phyloP scores from a whole-genome alignment of 176 grass and related monocot species.

The Alloteropsis semialata region DNA sequence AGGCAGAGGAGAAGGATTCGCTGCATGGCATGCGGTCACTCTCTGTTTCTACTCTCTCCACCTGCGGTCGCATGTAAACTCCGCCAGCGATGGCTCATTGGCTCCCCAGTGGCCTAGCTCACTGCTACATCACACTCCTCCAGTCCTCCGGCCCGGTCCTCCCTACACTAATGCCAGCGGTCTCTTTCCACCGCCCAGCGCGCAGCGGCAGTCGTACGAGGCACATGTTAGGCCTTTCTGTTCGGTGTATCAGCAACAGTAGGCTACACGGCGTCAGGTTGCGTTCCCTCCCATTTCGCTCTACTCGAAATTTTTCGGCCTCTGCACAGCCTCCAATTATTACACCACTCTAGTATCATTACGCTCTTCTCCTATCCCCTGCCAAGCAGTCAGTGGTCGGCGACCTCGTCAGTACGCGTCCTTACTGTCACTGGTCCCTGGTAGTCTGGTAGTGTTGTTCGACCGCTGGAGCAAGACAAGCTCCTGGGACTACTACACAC shows the following conservation, averaged over 20 bases:
- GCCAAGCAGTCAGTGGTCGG: no score
- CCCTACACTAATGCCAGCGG: neutral
- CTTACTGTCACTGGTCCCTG: no score
- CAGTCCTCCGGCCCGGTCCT: neutral
- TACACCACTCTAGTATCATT: no score
- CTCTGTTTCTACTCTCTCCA: neutral
- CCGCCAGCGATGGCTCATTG: neutral
- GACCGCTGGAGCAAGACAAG: no score
- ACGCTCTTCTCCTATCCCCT: no score
- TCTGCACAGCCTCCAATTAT: no score
- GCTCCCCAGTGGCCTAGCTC: neutral
- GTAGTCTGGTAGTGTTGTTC: no score
- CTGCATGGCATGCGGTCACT: conserved; percentile 6
- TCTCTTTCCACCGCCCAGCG: neutral
- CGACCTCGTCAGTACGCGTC: conserved; percentile 2
- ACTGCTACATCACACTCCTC: neutral
- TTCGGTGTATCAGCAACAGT: neutral
- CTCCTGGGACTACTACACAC: no score
- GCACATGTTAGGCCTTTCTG: neutral
- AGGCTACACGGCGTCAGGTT: neutral
- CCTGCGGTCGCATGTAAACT: neutral
- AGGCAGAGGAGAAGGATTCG: conserved; percentile 24
- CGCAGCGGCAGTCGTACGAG: neutral
- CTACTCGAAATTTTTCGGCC: no score
- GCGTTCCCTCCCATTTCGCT: neutral